Evolutionary conservation across 768 basidiomycete species (phyloP), one percentile per base, ranked within the genome.

Genomic region (Gautieria morchelliformis): DNA sequence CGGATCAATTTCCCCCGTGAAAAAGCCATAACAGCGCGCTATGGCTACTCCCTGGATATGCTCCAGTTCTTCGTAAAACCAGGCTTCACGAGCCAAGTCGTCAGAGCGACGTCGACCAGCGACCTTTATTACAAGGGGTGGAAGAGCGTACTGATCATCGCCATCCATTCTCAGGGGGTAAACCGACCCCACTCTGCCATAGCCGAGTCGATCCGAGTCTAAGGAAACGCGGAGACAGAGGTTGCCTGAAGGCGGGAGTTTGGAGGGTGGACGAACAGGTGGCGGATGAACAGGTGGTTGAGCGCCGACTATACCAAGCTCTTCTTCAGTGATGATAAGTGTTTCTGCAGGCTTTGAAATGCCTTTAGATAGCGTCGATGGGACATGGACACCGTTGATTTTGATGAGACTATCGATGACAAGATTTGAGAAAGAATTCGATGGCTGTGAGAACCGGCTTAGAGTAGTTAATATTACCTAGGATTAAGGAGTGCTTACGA

Each of bases 21-120:
- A 59, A 14, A 55, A 44, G 4, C 58, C 58, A 44, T 41, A 59
- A n/a, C 41, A 59, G 15, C 54, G 52, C 7, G 58, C 52, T 8
- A 54, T 53, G 6, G 45, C 54, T 15, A n/a, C 20, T n/a, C 58
- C 58, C 37, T 59, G 58, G 24, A 59, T 12, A 7, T 24, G 37
- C 44, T 59, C 53, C 39, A 59, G 41, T 22, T 59, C 58, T 32
- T 59, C 58, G 24, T 59, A 59, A 24, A 59, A 59, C 58, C 58
- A 59, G 15, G 58, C 52, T 37, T 59, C 58, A 15, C 39, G 20
- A 19, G 20, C 50, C 19, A 51, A 14, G 39, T 51, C 30, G 14
- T 22, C 50, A 11, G 50, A 51, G 11, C 50, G n/a, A 3, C 30
- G 19, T 17, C n/a, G 50, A 19, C 17, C 15, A 9, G 50, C 32